Evolutionary conservation across 2,329 filamentous ascomycete genomes (phyloP).

Genomic region (Apiospora malaysiana): DNA sequence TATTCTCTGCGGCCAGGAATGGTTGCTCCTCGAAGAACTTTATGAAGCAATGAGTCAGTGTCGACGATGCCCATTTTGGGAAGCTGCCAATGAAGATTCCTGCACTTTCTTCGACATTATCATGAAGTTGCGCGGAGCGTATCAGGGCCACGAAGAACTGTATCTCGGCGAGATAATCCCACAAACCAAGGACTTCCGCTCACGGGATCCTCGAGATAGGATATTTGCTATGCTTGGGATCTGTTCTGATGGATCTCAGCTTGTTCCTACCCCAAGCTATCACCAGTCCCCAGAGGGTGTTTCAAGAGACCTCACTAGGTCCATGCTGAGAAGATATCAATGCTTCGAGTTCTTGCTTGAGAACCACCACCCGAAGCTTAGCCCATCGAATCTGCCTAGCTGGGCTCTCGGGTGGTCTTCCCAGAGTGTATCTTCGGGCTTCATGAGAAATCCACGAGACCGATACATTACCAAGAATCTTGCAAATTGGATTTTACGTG

Average conservation of each 20-base stretch:
- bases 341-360: neutral
- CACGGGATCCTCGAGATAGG: neutral
- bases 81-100: neutral
- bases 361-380: neutral
- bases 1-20: neutral
- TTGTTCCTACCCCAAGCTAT: neutral
- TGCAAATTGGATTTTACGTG: too few species aligned
- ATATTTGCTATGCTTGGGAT: neutral
- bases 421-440: neutral
- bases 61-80: neutral
- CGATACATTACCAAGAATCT: too few species aligned
- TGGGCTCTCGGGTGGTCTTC: neutral
- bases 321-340: neutral
- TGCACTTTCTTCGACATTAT: neutral
- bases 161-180: neutral
- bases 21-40: neutral
- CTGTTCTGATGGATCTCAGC: neutral
- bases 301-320: neutral
- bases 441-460: too few species aligned
- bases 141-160: neutral
- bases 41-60: neutral
- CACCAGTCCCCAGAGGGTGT: slow-evolving; percentile 4
- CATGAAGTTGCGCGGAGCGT: neutral
- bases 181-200: neutral
- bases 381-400: neutral